Percentiles rank a stretch among this genome's conserved stretches.
These are phyloP conservation scores for Podospora pseudopauciseta DNA, from an alignment of 495 filamentous ascomycete species.

Conservation along the genomic window DNA sequence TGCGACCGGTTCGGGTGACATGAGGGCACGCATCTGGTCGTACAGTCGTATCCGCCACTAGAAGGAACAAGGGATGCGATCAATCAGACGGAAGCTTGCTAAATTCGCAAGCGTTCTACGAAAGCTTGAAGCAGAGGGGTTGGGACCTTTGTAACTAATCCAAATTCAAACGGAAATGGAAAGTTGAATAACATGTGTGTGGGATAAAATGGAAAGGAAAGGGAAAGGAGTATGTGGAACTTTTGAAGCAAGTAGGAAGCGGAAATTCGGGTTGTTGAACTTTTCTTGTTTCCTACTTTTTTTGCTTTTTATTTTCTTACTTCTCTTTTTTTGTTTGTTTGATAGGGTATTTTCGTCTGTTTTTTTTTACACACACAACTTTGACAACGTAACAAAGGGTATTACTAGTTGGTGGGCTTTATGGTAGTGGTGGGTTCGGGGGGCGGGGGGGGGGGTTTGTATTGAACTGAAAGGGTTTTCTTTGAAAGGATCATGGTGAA, in stretches of 20 bases:
- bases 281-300: neutral
- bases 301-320: neutral
- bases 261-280: neutral
- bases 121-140: neutral
- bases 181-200: neutral
- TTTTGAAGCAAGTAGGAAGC: neutral
- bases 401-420: neutral
- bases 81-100: no score
- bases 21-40: conserved; percentile 87
- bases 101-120: neutral
- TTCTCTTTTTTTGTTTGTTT: neutral
- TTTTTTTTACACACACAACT: neutral
- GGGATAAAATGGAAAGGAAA: neutral
- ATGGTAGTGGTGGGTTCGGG: neutral
- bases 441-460: no score
- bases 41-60: conserved; percentile 41
- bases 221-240: neutral
- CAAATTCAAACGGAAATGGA: neutral
- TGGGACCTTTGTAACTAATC: neutral
- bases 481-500: neutral
- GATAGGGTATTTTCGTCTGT: neutral
- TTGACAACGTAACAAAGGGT: neutral
- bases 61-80: neutral
- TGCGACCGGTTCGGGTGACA: conserved; percentile 85
- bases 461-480: neutral